These are phyloP conservation scores for Talaromyces sp. DNA, from an alignment of 2,329 filamentous ascomycete genomes.

Conservation along the genomic window DNA sequence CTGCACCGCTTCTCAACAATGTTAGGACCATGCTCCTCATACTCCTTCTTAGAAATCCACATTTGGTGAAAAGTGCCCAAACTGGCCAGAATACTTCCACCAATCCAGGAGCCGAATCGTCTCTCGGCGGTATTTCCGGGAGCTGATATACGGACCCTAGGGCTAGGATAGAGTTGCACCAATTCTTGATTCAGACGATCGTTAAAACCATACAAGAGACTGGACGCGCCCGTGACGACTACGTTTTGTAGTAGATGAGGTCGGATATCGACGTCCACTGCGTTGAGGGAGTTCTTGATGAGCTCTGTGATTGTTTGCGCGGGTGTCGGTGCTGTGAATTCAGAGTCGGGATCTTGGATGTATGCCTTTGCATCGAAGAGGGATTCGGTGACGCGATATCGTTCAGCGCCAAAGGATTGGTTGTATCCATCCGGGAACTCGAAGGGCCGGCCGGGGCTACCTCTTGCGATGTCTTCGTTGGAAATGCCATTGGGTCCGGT, in stretches of 20 bases:
- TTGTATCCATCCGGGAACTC: constrained; percentile 98
- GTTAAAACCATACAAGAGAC: constrained; percentile 83
- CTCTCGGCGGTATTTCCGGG: constrained; percentile 82
- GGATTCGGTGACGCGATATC: constrained; percentile 80
- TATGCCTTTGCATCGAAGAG: constrained; percentile 85
- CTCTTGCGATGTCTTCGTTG: constrained; percentile 72
- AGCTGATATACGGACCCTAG: constrained; percentile 83
- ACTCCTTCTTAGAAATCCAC: constrained; percentile 98
- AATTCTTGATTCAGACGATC: constrained; percentile 86
- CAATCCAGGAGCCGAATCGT: constrained; percentile 91
- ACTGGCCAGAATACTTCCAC: constrained; percentile 90
- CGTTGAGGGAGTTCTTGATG: constrained; percentile 70
- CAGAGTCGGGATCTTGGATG: constrained; percentile 48
- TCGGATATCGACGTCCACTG: constrained; percentile 84
- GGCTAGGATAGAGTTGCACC: constrained; percentile 73
- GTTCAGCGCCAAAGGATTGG: constrained; percentile 85
- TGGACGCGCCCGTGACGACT: constrained; percentile 85
- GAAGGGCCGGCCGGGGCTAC: constrained; percentile 76
- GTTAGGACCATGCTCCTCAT: constrained; percentile 84
- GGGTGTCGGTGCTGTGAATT: constrained; percentile 56
- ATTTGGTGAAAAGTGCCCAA: constrained; percentile 98
- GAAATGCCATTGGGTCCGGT: constrained; percentile 51
- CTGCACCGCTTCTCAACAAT: constrained; percentile 98
- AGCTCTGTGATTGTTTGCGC: constrained; percentile 79
- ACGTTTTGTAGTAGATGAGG: constrained; percentile 81